phyloP scores from a whole-genome alignment of 1,284 basidiomycete species.

The Schizophyllum commune region DNA sequence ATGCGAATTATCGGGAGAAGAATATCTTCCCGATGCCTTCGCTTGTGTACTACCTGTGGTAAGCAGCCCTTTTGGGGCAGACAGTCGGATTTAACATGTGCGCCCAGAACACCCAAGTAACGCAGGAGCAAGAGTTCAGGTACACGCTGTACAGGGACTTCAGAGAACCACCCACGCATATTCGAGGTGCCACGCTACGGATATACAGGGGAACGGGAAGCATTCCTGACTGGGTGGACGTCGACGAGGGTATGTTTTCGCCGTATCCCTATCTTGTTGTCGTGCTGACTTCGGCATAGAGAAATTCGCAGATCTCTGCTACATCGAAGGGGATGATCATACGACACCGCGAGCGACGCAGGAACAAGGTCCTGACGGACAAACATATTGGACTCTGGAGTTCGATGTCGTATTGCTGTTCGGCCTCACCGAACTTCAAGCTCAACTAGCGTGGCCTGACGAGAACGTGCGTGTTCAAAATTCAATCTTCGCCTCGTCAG shows the following conservation, averaged over 20 bases:
- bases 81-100: too few relatives aligned
- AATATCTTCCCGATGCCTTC: not conserved
- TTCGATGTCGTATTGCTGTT: not conserved
- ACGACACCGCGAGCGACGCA: not conserved
- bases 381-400: not conserved
- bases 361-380: not conserved
- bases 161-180: not conserved
- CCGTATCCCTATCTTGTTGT: not conserved
- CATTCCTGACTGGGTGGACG: not conserved
- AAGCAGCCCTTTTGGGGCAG: too few relatives aligned
- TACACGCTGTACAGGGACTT: not conserved
- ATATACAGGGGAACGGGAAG: not conserved
- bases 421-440: not conserved
- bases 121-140: not conserved
- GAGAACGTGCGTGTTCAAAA: not conserved
- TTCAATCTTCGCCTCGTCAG: not conserved
- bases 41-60: not conserved
- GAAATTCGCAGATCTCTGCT: not conserved
- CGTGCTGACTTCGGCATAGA: not conserved
- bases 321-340: not conserved
- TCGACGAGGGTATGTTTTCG: not conserved
- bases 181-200: not conserved
- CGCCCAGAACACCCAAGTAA: not conserved
- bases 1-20: not conserved
- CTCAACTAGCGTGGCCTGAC: not conserved